Conservation (phyloP, 2,329 filamentous ascomycete genomes). For the Epichloe sylvatica region DNA sequence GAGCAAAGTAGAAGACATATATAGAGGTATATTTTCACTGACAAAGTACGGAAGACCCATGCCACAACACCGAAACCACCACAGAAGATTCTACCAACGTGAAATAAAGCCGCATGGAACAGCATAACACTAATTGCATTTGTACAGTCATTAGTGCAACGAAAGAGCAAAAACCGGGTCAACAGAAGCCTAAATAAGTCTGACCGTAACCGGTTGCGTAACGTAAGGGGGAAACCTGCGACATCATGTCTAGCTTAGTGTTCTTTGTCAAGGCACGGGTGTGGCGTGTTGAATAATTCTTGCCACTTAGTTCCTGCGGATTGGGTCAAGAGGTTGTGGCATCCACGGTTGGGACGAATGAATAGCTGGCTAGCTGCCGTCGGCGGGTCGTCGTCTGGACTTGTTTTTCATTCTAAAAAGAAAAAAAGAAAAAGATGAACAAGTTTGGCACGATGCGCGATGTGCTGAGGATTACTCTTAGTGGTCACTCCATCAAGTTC, state of each 20-base stretch:
- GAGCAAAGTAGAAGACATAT: neutral
- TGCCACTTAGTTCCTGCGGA: neutral
- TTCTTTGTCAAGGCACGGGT: conserved; percentile 6
- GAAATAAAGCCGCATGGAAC: conserved; percentile 1
- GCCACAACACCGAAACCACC: neutral
- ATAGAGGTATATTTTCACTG: neutral
- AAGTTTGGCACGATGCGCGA: neutral
- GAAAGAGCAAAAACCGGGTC: conserved; percentile 1
- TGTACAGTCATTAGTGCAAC: conserved; percentile 1
- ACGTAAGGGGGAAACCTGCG: conserved; percentile 3
- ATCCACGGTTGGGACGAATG: neutral
- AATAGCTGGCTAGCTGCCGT: neutral
- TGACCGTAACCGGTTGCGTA: conserved; percentile 4
- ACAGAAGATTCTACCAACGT: neutral
- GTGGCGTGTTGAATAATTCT: neutral
- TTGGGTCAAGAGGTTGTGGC: neutral
- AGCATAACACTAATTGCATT: neutral
- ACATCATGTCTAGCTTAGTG: conserved; percentile 7
- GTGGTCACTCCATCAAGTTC: neutral
- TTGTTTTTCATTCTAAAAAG: too few species aligned
- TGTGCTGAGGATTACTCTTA: conserved; percentile 2
- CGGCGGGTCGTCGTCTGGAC: neutral
- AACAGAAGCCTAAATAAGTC: conserved; percentile 1
- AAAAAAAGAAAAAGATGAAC: neutral
- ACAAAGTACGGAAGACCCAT: neutral